Base-by-base conservation (phyloP, 768 basidiomycete genomes). In the Leccinum subgranulosum region DNA sequence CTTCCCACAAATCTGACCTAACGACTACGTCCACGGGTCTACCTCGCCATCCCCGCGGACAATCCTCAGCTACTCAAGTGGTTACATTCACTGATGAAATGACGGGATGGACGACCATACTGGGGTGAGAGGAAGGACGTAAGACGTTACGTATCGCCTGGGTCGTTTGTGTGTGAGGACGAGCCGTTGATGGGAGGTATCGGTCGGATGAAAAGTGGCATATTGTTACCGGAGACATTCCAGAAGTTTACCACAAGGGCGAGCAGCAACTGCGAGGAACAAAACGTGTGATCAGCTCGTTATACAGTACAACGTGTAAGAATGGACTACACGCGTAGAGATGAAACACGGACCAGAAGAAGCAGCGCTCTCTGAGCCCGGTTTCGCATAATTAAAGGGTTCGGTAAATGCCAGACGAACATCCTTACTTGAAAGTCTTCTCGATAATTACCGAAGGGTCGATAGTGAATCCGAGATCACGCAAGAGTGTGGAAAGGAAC, bases 371-470 rank as follows among this genome's bases (percentile, higher is more conserved):
- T 43, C 41, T 43, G 41, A 43, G 50, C 48, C 53, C 52, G n/a
- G 55, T 39, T 55, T 58, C 63, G 59, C 54, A 62, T 63, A 65
- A 71, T 64, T 56, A 60, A 63, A 63, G 60, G 52, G 54, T 36
- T 55, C 62, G 63, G 57, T 51, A 62, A 59, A 51, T 51, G 56
- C 63, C 61, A 68, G 48, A 27, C 5, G 55, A 55, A 59, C 29
- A 34, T 59, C 41, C 83, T 76, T 67, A 86, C 84, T 84, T 85
- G 68, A 83, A 76, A 49, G 77, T 81, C 75, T 85, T 85, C 75
- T 86, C 82, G 62, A 85, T 80, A 62, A 83, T 77, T 62, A 83
- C 69, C 53, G 74, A 69, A 25, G 79, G 75, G 64, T 83, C 81
- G 21, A 79, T 74, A 49, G 76, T 69, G 73, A 84, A 82, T 64